A percentile compares a stretch with the other conserved stretches of the same genome.
phyloP scores from a whole-genome alignment of 106 monocot genomes.

The Vanilla planifolia region DNA sequence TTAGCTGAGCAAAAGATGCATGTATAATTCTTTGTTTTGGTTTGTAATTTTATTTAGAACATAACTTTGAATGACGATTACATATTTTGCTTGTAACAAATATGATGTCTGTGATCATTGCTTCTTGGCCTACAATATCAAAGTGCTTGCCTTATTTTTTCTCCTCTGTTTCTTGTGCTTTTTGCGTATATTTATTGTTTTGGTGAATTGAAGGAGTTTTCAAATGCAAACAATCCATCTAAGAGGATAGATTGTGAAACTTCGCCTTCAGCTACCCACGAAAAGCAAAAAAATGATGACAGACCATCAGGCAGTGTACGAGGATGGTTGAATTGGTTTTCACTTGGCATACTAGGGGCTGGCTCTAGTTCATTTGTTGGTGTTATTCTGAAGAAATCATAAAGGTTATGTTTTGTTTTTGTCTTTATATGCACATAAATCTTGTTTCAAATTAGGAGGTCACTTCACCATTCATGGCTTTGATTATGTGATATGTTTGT shows the following conservation, averaged over 20 bases:
- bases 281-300: slow-evolving; percentile 41
- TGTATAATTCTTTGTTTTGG: no score
- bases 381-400: slow-evolving; percentile 96
- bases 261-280: slow-evolving; percentile 12
- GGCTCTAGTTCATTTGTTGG: slow-evolving; percentile 83
- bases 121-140: no score
- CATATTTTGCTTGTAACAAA: no score
- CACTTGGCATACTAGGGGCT: slow-evolving; percentile 96
- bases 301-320: slow-evolving; percentile 31
- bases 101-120: no score
- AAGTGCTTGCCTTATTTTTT: no score
- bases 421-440: no score
- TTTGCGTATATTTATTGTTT: neutral
- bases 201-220: slow-evolving; percentile 32
- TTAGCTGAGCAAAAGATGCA: slow-evolving; percentile 77
- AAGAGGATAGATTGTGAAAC: slow-evolving; percentile 14
- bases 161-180: neutral
- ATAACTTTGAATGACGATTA: no score
- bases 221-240: slow-evolving; percentile 19
- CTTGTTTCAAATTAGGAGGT: no score
- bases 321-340: slow-evolving; percentile 88
- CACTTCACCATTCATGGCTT: no score
- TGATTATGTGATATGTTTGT: no score
- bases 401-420: no score
- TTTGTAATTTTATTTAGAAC: no score